Base-by-base conservation (phyloP, 2,329 filamentous ascomycete species). In the Allantophomopsis cytisporea region DNA sequence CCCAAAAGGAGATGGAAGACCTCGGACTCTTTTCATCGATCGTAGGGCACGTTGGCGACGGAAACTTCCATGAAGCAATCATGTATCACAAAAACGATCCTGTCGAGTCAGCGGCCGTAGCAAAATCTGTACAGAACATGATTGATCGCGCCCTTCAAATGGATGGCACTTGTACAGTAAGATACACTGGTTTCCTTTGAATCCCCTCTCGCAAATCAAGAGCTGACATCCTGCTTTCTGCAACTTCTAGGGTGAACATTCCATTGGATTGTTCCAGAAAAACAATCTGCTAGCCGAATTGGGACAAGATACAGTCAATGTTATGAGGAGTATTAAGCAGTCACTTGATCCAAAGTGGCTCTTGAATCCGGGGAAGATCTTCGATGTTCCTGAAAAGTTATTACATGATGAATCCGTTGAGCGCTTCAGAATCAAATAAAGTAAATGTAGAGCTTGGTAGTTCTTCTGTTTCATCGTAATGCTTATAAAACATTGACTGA, bases 1-100 rank as follows among this genome's bases (percentile, higher is more conserved):
- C 83, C 46, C 94, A 94, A 63, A 83, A 84, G 55, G 85, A 94
- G 53, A 80, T 94, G 70, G 83, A 89, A 52, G 77, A 85, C 10
- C 67, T 94, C 10, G 86, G 85, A 0, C 63, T 94, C 2, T 94
- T 94, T 55, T 85, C 86, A 1, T 87, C 81, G 51, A 83, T 94
- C 20, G 65, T 95, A 3, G 88, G 88, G 3, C 88, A 95, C 54
- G 80, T 95, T 41, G 88, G 88, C 11, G 88, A 94, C 54, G 88
- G 88, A 31, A 95, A 95, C 59, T 95, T 95, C 63, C 88, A 95
- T 57, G 80, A 88, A 56, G 84, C 81, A 54, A 91, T 95, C 60
- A 80, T 94, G 62, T 95, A 94, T 57, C 76, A 91, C 60, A 73
- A 73, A 18, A 69, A 66, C 17, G 68, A 87, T 41, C 69, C 73